phyloP scores from a whole-genome alignment of 805 yeast species.

The Metschnikowia bowlesiae region DNA sequence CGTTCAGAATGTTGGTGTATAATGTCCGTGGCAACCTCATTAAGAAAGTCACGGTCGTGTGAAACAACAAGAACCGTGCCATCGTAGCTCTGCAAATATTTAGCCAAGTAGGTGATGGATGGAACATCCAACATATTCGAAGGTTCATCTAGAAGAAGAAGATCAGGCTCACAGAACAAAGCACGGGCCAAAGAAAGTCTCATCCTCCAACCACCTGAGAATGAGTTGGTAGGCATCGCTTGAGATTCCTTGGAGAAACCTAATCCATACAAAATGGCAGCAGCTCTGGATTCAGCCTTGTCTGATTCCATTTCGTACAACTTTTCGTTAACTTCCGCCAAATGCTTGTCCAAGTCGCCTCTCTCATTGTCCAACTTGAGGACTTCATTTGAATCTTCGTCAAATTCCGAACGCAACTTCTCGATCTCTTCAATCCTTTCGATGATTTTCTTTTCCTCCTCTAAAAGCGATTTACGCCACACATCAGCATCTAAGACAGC shows the following conservation, averaged over 20 bases:
- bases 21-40: slow-evolving; percentile 97
- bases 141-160: slow-evolving; percentile 93
- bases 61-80: slow-evolving; percentile 94
- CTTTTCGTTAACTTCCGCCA: slow-evolving; percentile 77
- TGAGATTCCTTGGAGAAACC: slow-evolving; percentile 93
- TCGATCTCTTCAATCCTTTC: slow-evolving; percentile 77
- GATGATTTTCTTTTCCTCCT: slow-evolving; percentile 70
- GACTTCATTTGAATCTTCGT: slow-evolving; percentile 67
- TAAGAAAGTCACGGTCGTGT: slow-evolving; percentile 94
- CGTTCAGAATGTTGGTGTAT: slow-evolving; percentile 97
- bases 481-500: slow-evolving; percentile 99
- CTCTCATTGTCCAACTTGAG: slow-evolving; percentile 85
- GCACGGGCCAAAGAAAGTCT: slow-evolving; percentile 98
- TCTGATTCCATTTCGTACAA: slow-evolving; percentile 92
- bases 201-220: slow-evolving; percentile 99
- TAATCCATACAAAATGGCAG: slow-evolving; percentile 84
- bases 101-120: slow-evolving; percentile 88
- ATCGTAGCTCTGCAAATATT: slow-evolving; percentile 84
- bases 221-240: slow-evolving; percentile 74
- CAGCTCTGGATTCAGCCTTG: slow-evolving; percentile 96
- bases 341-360: slow-evolving; percentile 74
- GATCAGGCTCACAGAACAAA: slow-evolving; percentile 92
- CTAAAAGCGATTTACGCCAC: slow-evolving; percentile 87
- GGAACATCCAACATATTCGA: slow-evolving; percentile 99
- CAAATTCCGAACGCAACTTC: slow-evolving; percentile 57